phyloP scores from a whole-genome alignment of 177 flowering plant genomes.

The Tripterygium wilfordii region DNA sequence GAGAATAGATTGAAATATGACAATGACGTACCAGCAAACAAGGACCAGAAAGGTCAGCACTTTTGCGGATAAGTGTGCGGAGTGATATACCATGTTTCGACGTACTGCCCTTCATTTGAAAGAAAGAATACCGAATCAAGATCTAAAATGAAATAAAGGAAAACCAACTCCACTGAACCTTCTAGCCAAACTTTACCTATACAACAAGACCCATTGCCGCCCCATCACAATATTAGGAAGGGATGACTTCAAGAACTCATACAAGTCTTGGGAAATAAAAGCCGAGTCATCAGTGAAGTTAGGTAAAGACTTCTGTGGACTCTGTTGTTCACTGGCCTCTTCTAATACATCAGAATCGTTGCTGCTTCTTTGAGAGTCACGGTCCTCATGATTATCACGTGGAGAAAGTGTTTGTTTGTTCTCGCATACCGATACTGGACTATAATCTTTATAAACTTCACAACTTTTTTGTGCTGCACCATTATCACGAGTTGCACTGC shows the following conservation, averaged over 20 bases:
- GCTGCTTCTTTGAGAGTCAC: slow-evolving; percentile 28
- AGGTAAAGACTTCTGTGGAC: slow-evolving; percentile 25
- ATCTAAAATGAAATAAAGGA: slow-evolving; percentile 9
- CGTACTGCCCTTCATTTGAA: slow-evolving; percentile 98
- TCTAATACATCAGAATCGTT: slow-evolving; percentile 32
- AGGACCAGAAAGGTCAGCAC: slow-evolving; percentile 72
- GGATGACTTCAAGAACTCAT: slow-evolving; percentile 67
- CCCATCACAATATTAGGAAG: slow-evolving; percentile 95
- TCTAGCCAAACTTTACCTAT: slow-evolving; percentile 49
- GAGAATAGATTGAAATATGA: too few species aligned
- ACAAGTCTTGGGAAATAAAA: slow-evolving; percentile 61
- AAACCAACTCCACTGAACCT: neutral
- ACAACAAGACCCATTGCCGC: slow-evolving; percentile 80
- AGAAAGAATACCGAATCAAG: slow-evolving; percentile 25
- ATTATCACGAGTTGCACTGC: neutral
- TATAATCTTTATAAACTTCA: slow-evolving; percentile 15
- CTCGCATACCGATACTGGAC: slow-evolving; percentile 15
- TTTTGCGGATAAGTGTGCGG: slow-evolving; percentile 87
- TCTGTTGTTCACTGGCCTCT: slow-evolving; percentile 30
- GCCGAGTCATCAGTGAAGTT: slow-evolving; percentile 57
- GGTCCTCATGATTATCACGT: slow-evolving; percentile 23
- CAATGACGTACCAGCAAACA: slow-evolving; percentile 75
- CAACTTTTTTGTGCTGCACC: slow-evolving; percentile 6
- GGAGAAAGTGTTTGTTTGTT: slow-evolving; percentile 12
- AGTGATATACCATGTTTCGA: slow-evolving; percentile 93